These are phyloP conservation scores for Kuraishia borneana DNA, from an alignment of 805 yeast species.

Conservation along the genomic window DNA sequence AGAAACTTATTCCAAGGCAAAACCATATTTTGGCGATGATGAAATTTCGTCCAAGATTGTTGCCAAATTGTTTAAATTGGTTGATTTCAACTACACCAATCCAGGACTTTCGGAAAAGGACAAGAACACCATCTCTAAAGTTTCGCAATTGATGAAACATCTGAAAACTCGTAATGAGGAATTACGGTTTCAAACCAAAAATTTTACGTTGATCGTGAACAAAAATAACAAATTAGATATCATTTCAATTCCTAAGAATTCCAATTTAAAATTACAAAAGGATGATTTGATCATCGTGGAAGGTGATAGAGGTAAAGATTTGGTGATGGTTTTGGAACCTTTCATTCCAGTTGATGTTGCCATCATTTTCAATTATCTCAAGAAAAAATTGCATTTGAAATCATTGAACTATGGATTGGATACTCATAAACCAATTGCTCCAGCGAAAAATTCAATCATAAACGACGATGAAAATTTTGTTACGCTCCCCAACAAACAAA, in stretches of 20 bases:
- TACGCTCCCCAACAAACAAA: slow-evolving; percentile 70
- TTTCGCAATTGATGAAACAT: slow-evolving; percentile 22
- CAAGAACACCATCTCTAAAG: slow-evolving; percentile 8
- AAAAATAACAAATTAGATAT: slow-evolving; percentile 46
- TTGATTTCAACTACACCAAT: slow-evolving; percentile 8
- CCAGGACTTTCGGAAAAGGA: background rate
- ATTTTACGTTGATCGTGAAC: slow-evolving; percentile 21
- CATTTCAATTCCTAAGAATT: slow-evolving; percentile 51
- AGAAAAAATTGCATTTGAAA: slow-evolving; percentile 59
- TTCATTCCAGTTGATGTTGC: slow-evolving; percentile 52
- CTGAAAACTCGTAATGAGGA: slow-evolving; percentile 33
- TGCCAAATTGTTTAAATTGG: slow-evolving; percentile 18
- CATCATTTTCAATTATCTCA: slow-evolving; percentile 59
- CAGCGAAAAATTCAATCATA: slow-evolving; percentile 19
- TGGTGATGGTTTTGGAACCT: slow-evolving; percentile 65
- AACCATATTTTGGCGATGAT: slow-evolving; percentile 43
- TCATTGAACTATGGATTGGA: slow-evolving; percentile 22
- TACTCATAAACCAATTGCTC: slow-evolving; percentile 2
- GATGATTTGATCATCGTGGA: slow-evolving; percentile 68
- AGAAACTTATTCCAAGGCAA: slow-evolving; percentile 32
- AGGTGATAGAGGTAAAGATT: slow-evolving; percentile 77
- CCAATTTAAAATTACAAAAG: slow-evolving; percentile 45
- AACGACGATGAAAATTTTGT: slow-evolving; percentile 50
- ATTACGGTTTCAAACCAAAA: slow-evolving; percentile 25
- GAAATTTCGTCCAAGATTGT: slow-evolving; percentile 26